A percentile compares a stretch with the other conserved stretches of the same genome.
These are phyloP conservation scores for Neurospora sp. DNA, from an alignment of 495 filamentous ascomycete genomes.

Conservation along the genomic window DNA sequence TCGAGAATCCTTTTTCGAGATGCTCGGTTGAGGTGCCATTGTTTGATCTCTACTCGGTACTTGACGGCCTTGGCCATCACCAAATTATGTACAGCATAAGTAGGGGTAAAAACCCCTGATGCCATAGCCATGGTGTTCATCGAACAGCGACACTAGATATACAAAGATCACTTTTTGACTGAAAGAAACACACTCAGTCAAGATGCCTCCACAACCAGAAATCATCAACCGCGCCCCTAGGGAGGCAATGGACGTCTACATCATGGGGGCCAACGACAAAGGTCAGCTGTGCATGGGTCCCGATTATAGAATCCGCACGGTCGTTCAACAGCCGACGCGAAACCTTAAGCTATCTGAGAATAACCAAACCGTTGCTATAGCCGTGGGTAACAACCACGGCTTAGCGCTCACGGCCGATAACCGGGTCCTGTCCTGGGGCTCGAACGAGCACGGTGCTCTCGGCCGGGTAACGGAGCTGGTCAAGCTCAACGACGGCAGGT, in stretches of 20 bases:
- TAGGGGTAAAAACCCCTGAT: not conserved
- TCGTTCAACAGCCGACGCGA: not conserved
- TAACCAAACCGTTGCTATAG: constrained; percentile 50
- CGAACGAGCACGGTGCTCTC: constrained; percentile 58
- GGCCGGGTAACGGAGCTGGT: constrained; percentile 42
- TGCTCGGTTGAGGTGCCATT: not conserved
- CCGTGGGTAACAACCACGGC: constrained; percentile 58
- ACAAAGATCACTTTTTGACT: not conserved
- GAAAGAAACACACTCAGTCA: not conserved
- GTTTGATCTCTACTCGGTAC: not conserved
- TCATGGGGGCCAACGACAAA: constrained; percentile 9
- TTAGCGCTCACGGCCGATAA: constrained; percentile 55
- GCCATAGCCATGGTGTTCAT: not conserved
- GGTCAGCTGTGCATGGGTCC: not conserved
- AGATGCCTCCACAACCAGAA: not conserved
- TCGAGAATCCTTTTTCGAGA: not conserved
- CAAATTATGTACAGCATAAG: not conserved
- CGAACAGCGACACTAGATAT: not conserved
- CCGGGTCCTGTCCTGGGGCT: constrained; percentile 60
- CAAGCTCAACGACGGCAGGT: not conserved
- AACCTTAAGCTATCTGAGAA: not conserved
- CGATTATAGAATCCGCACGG: not conserved
- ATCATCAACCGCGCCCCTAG: not conserved
- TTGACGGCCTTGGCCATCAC: not conserved
- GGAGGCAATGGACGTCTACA: constrained; percentile 5